Conservation (phyloP, 169 alveolate species). For the Plasmodium inui region DNA sequence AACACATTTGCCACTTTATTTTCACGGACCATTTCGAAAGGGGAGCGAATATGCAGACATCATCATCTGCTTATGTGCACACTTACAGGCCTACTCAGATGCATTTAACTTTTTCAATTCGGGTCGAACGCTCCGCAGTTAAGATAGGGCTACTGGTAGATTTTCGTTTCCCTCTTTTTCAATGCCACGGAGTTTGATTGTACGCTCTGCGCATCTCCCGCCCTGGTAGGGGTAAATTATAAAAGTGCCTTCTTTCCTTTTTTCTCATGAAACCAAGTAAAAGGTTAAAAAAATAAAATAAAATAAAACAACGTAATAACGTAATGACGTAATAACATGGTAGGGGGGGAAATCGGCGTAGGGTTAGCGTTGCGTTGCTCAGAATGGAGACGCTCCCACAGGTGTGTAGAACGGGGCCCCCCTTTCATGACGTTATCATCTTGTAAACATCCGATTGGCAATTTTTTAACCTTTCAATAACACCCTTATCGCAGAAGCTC, state of each 20-base stretch:
- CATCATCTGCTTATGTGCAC: background rate
- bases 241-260: background rate
- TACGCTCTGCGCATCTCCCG: background rate
- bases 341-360: background rate
- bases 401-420: background rate
- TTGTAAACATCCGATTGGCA: slow-evolving; percentile 55
- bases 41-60: background rate
- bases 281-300: background rate
- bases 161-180: background rate
- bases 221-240: background rate
- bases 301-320: background rate
- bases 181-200: background rate
- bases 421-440: slow-evolving; percentile 51
- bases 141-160: background rate
- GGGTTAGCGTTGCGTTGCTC: background rate
- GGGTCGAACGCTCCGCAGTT: background rate
- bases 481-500: slow-evolving; percentile 65
- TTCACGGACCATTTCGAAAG: background rate
- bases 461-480: slow-evolving; percentile 29
- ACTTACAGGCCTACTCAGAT: background rate
- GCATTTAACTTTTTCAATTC: no score
- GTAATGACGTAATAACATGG: background rate
- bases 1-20: background rate
- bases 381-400: background rate
- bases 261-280: background rate